Percentiles rank a stretch among this genome's conserved stretches.
Conservation (phyloP, 371 early-diverging fungal species). For the Mucor plumbeus region DNA sequence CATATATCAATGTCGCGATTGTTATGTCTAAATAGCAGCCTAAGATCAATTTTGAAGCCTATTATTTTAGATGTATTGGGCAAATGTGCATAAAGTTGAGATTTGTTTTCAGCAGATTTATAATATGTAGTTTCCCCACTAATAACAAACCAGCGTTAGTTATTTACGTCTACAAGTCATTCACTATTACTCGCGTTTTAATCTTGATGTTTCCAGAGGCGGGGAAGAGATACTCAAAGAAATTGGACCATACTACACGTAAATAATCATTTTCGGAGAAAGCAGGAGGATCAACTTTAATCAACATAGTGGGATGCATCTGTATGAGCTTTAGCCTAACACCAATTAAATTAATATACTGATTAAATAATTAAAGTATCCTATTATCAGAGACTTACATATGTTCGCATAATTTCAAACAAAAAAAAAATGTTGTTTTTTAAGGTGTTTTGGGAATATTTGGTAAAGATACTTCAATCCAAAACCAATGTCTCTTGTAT, state of each 20-base stretch:
- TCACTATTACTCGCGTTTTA: conserved; percentile 23
- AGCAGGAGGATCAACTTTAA: conserved; percentile 23
- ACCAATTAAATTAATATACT: conserved; percentile 21
- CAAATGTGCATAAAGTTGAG: conserved; percentile 14
- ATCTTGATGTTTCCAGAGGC: conserved; percentile 21
- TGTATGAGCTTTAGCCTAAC: conserved; percentile 19
- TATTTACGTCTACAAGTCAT: conserved; percentile 21
- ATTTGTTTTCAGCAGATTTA: conserved; percentile 15
- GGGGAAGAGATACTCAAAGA: conserved; percentile 23
- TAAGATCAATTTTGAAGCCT: conserved; percentile 19
- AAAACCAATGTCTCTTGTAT: conserved; percentile 20
- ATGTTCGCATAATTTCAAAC: conserved; percentile 21
- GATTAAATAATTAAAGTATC: conserved; percentile 21
- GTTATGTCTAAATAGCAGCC: conserved; percentile 16
- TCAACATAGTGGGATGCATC: conserved; percentile 21
- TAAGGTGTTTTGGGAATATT: conserved; percentile 17
- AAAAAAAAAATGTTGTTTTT: conserved; percentile 23
- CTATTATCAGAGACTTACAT: conserved; percentile 26
- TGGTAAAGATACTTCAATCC: conserved; percentile 23
- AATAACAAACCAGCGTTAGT: conserved; percentile 23
- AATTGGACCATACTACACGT: conserved; percentile 23
- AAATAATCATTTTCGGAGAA: conserved; percentile 22
- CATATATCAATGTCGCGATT: conserved; percentile 20
- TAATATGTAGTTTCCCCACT: conserved; percentile 21
- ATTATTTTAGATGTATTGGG: conserved; percentile 18